Evolutionary conservation across 108 stramenopile genomes (phyloP).

Genomic region (Aureococcus anophagefferens): DNA sequence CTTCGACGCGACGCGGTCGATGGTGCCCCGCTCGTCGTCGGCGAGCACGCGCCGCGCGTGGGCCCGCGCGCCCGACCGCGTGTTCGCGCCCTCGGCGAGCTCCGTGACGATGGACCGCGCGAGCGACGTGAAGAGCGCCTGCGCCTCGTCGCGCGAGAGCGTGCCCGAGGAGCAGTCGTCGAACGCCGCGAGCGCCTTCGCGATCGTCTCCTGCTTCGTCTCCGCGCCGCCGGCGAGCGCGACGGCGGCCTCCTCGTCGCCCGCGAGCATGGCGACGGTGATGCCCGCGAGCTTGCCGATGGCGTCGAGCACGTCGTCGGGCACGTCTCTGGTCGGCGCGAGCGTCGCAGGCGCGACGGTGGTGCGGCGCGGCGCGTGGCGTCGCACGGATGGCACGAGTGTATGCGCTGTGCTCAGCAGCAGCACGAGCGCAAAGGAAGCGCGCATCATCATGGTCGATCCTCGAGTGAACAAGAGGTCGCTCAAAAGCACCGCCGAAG

Average conservation of each 20-base stretch:
- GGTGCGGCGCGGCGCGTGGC: no score
- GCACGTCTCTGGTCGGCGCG: no score
- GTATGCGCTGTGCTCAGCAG: no score
- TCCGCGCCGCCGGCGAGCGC: constrained; percentile 29
- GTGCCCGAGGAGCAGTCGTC: constrained; percentile 41
- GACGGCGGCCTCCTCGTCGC: constrained; percentile 35
- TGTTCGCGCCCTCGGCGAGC: constrained; percentile 21
- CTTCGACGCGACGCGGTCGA: constrained; percentile 41
- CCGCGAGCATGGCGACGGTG: constrained; percentile 37
- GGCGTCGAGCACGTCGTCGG: constrained; percentile 1
- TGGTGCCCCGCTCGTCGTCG: constrained; percentile 42
- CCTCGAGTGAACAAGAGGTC: no score
- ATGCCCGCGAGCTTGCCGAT: constrained; percentile 34
- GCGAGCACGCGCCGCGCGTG: constrained; percentile 46
- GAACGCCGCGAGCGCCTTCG: constrained; percentile 34
- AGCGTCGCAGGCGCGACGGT: no score
- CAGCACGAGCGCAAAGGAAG: no score
- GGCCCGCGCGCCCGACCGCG: constrained; percentile 20
- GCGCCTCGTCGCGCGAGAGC: constrained; percentile 35
- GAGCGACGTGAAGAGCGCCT: constrained; percentile 35
- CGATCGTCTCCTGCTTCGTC: constrained; percentile 22
- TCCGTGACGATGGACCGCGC: constrained; percentile 43
- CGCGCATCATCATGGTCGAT: no score
- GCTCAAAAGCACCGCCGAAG: no score
- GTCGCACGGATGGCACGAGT: no score